Conservation (phyloP, 1,139 yeast species). For the Pichia sp. region DNA sequence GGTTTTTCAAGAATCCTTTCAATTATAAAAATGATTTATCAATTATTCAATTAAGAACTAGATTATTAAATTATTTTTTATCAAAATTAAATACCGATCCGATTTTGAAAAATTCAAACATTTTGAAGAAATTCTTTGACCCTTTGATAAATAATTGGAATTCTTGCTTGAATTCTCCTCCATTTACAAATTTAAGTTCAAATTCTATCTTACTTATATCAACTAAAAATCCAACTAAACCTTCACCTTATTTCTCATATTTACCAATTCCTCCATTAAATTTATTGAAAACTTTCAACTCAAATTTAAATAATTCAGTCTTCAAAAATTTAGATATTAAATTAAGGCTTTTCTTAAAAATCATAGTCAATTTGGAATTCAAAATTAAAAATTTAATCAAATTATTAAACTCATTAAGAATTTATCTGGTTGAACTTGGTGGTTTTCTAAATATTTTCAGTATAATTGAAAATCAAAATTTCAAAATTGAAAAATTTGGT, state of each 20-base stretch:
- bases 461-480: constrained; percentile 27
- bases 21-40: constrained; percentile 25
- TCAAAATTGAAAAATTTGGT: constrained; percentile 29
- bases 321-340: constrained; percentile 25
- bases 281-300: constrained; percentile 22
- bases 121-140: constrained; percentile 27
- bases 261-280: constrained; percentile 29
- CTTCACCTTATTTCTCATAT: constrained; percentile 29
- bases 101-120: constrained; percentile 18
- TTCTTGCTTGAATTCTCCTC: constrained; percentile 23
- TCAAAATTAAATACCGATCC: constrained; percentile 17
- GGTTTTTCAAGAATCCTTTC: constrained; percentile 27
- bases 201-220: constrained; percentile 27
- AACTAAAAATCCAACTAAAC: constrained; percentile 27
- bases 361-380: constrained; percentile 19
- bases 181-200: constrained; percentile 28
- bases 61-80: constrained; percentile 26
- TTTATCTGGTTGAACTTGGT: constrained; percentile 29
- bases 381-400: constrained; percentile 21
- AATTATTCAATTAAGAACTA: constrained; percentile 26
- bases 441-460: constrained; percentile 31
- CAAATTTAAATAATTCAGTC: constrained; percentile 18
- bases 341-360: constrained; percentile 14
- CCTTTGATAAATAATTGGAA: constrained; percentile 26
- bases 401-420: constrained; percentile 22